Base-by-base conservation (phyloP, 2,329 filamentous ascomycete genomes). In the Fusarium buxicola region DNA sequence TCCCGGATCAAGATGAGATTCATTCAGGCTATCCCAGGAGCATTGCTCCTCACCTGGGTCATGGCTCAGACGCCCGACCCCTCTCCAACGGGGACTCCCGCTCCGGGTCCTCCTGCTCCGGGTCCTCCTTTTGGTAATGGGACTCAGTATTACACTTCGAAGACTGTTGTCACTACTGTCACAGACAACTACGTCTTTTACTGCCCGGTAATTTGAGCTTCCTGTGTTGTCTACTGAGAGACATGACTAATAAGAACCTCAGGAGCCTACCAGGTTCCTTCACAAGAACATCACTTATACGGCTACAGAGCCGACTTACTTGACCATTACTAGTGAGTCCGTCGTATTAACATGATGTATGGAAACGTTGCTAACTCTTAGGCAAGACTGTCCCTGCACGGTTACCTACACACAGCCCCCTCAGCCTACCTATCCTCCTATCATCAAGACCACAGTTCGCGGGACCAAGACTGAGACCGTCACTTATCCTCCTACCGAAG, bases 341-440 rank as follows among this genome's bases (percentile, higher is more conserved):
- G 25, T 25, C 24, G 15, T 10, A 2, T 11, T 24, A 10, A 4
- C 5, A 25, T 36, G 44, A 24, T 3, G 18, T 8, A 11, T 25
- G 9, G 10, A 5, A 18, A 15, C 13, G 3, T n/a, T 10, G 56
- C 72, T 78, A 58, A 78, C 66, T 16, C 43, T 21, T 8, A 10
- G 2, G 24, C n/a, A 38, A 80, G 79, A 82, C 74, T 83, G 81
- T 66, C 80, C 80, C 50, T 82, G 80, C 69, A 80, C 78, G 31
- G 62, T 81, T 47, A 78, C 75, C 48, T 70, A 76, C 56, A 59
- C 60, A 13, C 24, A 46, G 28, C 35, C 32, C 13, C 40, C 55
- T 15, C 39, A 41, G 8, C 38, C 45, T 15, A 47, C 56, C 13
- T 36, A 49, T 32, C 47, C 48, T 7, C 48, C 54, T 7, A 34